These are phyloP conservation scores for Hypoxylon trugodes DNA, from an alignment of 495 filamentous ascomycete genomes.

Conservation along the genomic window DNA sequence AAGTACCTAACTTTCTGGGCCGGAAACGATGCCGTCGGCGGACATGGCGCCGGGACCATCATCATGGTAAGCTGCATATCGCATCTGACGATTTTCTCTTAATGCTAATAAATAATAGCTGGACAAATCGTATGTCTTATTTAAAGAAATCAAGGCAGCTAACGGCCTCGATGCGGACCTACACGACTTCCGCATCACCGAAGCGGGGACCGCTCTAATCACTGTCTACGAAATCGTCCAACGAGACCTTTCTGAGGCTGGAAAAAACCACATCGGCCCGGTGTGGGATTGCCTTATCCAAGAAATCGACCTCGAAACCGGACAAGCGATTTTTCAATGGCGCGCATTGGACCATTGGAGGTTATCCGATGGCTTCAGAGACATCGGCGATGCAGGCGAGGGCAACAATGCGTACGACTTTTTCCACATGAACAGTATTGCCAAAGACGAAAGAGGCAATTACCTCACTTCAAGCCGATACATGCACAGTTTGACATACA, in stretches of 20 bases:
- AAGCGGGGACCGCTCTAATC: conserved; percentile 55
- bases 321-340: conserved; percentile 50
- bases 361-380: conserved; percentile 31
- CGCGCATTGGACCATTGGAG: conserved; percentile 49
- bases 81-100: neutral
- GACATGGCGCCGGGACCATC: conserved; percentile 57
- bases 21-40: conserved; percentile 56
- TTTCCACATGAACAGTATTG: conserved; percentile 72
- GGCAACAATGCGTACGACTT: conserved; percentile 62
- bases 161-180: conserved; percentile 33
- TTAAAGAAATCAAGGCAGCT: conserved; percentile 21
- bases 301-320: conserved; percentile 58
- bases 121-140: conserved; percentile 20
- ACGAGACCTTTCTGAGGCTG: conserved; percentile 47
- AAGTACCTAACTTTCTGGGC: conserved; percentile 62
- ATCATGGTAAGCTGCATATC: conserved; percentile 54
- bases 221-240: conserved; percentile 51
- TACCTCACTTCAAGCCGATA: conserved; percentile 68
- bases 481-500: conserved; percentile 64
- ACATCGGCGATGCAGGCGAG: conserved; percentile 36
- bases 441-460: conserved; percentile 63
- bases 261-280: conserved; percentile 50
- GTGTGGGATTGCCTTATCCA: conserved; percentile 58
- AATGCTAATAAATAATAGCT: conserved; percentile 11
- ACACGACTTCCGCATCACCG: conserved; percentile 60